These are phyloP conservation scores for Botrytis sinoallii DNA, from an alignment of 2,329 filamentous ascomycete species.

Conservation along the genomic window DNA sequence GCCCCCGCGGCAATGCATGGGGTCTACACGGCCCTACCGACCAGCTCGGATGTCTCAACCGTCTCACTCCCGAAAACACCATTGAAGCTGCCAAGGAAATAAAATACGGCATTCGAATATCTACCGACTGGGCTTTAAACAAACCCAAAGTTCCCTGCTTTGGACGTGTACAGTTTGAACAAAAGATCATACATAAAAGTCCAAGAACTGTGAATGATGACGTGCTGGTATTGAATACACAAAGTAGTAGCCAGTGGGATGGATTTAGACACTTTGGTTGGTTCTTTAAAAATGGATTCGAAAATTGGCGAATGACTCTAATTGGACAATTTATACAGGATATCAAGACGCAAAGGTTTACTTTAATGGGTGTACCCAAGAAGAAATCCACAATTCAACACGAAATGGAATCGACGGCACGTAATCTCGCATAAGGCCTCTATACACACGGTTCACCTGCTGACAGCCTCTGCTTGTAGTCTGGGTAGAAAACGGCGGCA, in stretches of 20 bases:
- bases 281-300: neutral
- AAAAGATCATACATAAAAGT: slow-evolving; percentile 50
- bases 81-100: slow-evolving; percentile 26
- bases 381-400: slow-evolving; percentile 27
- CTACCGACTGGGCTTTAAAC: slow-evolving; percentile 10
- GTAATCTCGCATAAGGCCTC: slow-evolving; percentile 2
- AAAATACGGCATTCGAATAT: slow-evolving; percentile 13
- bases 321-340: slow-evolving; percentile 21
- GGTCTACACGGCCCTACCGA: slow-evolving; percentile 45
- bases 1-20: slow-evolving; percentile 44
- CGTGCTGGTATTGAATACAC: slow-evolving; percentile 56
- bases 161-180: slow-evolving; percentile 53
- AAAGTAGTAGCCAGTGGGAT: slow-evolving; percentile 47
- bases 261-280: slow-evolving; percentile 42
- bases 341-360: slow-evolving; percentile 37
- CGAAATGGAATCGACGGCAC: slow-evolving; percentile 33
- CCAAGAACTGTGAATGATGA: slow-evolving; percentile 58
- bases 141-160: slow-evolving; percentile 15
- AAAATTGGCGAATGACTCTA: neutral
- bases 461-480: slow-evolving; percentile 26
- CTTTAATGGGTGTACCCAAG: slow-evolving; percentile 38
- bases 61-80: slow-evolving; percentile 43
- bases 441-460: neutral
- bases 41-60: slow-evolving; percentile 44
- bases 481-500: slow-evolving; percentile 44